phyloP scores from a whole-genome alignment of 495 filamentous ascomycete species.

The Hypoxylon crocopeplum region DNA sequence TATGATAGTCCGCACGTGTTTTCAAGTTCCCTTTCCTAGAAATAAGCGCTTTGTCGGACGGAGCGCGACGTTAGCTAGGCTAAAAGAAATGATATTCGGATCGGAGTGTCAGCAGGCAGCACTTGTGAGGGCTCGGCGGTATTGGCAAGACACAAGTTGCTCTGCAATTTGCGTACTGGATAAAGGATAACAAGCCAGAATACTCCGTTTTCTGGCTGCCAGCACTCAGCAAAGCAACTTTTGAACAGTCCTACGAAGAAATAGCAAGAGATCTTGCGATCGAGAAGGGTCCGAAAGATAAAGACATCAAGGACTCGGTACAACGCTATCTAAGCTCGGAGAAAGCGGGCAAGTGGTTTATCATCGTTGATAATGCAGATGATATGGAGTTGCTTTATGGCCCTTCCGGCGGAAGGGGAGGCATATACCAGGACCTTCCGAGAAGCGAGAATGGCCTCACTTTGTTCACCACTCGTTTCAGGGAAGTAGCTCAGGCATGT shows the following conservation, averaged over 20 bases:
- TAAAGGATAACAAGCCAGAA: slow-evolving; percentile 41
- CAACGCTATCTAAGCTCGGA: slow-evolving; percentile 20
- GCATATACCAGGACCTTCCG: slow-evolving; percentile 42
- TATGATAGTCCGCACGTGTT: background rate
- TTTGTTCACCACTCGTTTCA: slow-evolving; percentile 46
- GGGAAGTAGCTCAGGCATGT: slow-evolving; percentile 36
- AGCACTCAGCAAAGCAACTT: slow-evolving; percentile 44
- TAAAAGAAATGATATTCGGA: slow-evolving; percentile 23
- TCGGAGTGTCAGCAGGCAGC: slow-evolving; percentile 34
- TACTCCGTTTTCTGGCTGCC: slow-evolving; percentile 61
- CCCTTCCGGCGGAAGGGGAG: background rate
- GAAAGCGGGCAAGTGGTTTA: slow-evolving; percentile 37
- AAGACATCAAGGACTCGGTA: slow-evolving; percentile 32
- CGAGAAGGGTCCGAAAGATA: background rate
- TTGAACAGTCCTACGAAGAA: slow-evolving; percentile 55
- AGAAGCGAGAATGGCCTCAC: slow-evolving; percentile 37
- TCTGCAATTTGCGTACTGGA: slow-evolving; percentile 53
- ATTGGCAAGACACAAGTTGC: slow-evolving; percentile 62
- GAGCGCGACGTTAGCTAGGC: slow-evolving; percentile 4
- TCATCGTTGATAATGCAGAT: slow-evolving; percentile 47
- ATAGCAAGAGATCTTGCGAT: slow-evolving; percentile 45
- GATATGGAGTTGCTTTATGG: slow-evolving; percentile 34
- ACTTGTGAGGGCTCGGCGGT: slow-evolving; percentile 55
- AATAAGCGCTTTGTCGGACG: slow-evolving; percentile 42
- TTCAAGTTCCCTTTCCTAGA: slow-evolving; percentile 30